Conservation (phyloP, 177 flowering plant genomes). For the Vitis hybrid region DNA sequence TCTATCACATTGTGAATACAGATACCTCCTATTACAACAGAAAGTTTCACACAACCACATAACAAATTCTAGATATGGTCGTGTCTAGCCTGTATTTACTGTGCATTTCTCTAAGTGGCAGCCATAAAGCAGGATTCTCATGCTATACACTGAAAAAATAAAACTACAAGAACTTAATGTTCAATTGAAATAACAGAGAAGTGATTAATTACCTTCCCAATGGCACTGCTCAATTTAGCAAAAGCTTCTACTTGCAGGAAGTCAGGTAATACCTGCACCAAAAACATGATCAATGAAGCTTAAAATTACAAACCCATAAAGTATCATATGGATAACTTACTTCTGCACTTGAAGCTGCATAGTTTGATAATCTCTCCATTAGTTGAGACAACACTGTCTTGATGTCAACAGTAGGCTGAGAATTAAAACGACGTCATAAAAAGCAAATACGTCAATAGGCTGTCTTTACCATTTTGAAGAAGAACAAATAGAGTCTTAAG, state of each 20-base stretch:
- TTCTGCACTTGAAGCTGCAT: slow-evolving; percentile 87
- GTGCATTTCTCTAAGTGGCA: no score
- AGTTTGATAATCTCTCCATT: slow-evolving; percentile 90
- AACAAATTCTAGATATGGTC: no score
- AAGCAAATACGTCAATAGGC: neutral
- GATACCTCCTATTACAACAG: no score
- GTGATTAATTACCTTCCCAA: slow-evolving; percentile 67
- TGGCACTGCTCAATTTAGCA: slow-evolving; percentile 78
- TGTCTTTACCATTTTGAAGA: neutral
- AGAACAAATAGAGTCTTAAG: neutral
- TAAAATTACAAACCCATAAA: neutral
- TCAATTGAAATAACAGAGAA: neutral
- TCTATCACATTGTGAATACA: no score
- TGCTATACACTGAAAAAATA: no score
- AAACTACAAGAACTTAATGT: neutral
- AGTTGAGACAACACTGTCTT: slow-evolving; percentile 82
- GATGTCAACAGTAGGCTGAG: slow-evolving; percentile 85
- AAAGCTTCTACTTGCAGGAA: slow-evolving; percentile 95
- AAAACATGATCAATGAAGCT: slow-evolving; percentile 8
- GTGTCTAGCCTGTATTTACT: no score
- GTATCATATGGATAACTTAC: slow-evolving; percentile 34
- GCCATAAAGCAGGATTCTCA: no score
- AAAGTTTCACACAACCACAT: no score
- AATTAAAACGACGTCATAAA: slow-evolving; percentile 2
- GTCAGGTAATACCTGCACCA: slow-evolving; percentile 70